Evolutionary conservation across 2,329 filamentous ascomycete species (phyloP), one percentile per base, ranked within the genome.

Genomic region (Aureobasidium leucospermi): DNA sequence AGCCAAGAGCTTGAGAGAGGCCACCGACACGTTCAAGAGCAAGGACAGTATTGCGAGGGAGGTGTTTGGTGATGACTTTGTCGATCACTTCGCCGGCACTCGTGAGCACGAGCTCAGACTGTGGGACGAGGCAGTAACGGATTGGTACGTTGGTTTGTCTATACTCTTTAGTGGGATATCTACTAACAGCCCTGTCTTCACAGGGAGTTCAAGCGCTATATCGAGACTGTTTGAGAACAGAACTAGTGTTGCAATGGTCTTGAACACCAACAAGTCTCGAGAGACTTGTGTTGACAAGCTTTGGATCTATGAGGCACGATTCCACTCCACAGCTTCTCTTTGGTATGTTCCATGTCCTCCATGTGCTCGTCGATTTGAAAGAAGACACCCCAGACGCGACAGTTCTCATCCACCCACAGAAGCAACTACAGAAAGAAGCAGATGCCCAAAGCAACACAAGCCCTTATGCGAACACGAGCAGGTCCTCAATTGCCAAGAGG

Each of bases 121-220:
- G 19, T 99, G 89, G 88, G 92, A 97, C 67, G 93, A 97, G 73
- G 92, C 92, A 2, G 93, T 97, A 6, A 97, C 94, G 19, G 94
- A 97, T 73, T 97, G 93, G 91, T 93, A 80, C 73, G 88, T 85
- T 46, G 19, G 4, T 16, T 38, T 53, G 23, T 39, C 55, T 10
- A 29, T 7, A 11, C 9, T 29, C 23, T 48, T 15, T 8, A 1
- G 5, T 15, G 19, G 9, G 51, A 41, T 31, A 2, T 8, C 8
- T 43, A 29, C 52, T 56, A 13, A 56, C 31, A 36, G 1, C 59
- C 59, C 66, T 46, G 36, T 38, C 16, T 47, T 59, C 46, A 9
- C 60, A 73, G 70, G 71, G 71, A 73, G 60, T 70, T 73, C 51
- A 68, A 64, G 61, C 64, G 71, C 53, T 74, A 74, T 61, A 73